Evolutionary conservation across 108 stramenopile genomes (phyloP), one percentile per base, ranked within the genome.

Genomic region (Cyclostephanos invisitatus): DNA sequence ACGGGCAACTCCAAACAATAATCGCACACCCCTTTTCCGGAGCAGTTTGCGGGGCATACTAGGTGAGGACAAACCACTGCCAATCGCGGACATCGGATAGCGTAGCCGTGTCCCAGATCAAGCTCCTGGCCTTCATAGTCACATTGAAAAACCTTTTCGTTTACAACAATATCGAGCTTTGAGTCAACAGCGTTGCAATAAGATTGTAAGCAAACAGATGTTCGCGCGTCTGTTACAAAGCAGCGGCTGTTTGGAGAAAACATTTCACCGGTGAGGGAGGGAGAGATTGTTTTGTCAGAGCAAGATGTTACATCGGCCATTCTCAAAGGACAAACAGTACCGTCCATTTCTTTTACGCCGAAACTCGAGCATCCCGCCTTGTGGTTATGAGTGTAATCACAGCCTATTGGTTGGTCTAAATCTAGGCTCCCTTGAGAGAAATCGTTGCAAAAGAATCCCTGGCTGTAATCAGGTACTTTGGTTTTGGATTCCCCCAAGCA

Each of bases 381-480:
- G 61, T 78, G 77, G 32, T 74, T 82, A 28, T 82, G 81, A 35
- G 81, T 79, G 37, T 78, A 79, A 62, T 82, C 81, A 48, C 81
- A 82, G 55, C 77, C 73, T 54, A 73, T 68, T 7, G 80, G 80
- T 32, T 74, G 38, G 5, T 38, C 40, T 6, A 29, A 25, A 28
- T 35, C 9, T 36, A 24, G 24, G 22, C n/a, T 59, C 20, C 27
- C 71, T 36, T 64, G 57, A 21, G 51, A 35, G 17, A 63, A 4
- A 57, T 83, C 72, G 42, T 47, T 70, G 47, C 82, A 83, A 40
- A 75, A 83, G 73, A 80, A 80, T 28, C 74, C 82, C 37, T 27
- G 56, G 36, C 78, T 75, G 28, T 83, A 80, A 3, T 80, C 76
- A 15, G 78, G 82, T 46, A 83, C 44, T 47, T 28, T 44, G 22